These are phyloP conservation scores for Grosmannia huntii DNA, from an alignment of 2,329 filamentous ascomycete species.

Conservation along the genomic window DNA sequence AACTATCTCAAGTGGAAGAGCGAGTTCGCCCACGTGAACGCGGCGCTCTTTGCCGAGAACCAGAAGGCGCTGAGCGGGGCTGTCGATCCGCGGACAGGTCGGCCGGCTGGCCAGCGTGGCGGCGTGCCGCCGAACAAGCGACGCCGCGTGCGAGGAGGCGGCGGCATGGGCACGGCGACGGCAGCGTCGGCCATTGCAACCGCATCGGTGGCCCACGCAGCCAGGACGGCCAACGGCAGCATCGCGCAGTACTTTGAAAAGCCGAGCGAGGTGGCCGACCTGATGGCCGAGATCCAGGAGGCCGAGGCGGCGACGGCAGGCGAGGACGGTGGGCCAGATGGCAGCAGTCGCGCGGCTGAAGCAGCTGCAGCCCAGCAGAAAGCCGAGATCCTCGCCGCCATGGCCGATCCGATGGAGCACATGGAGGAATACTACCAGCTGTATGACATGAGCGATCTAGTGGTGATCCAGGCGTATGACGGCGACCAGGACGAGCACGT, in stretches of 20 bases:
- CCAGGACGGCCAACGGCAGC: constrained; percentile 50
- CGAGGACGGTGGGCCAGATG: constrained; percentile 44
- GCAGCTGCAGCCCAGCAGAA: constrained; percentile 40
- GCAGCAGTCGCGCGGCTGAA: constrained; percentile 13
- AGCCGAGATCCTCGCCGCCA: constrained; percentile 46
- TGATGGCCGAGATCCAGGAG: constrained; percentile 74
- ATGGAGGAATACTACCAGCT: constrained; percentile 89
- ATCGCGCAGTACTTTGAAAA: constrained; percentile 71
- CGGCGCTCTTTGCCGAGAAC: constrained; percentile 65
- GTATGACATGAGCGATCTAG: constrained; percentile 79
- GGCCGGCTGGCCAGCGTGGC: constrained; percentile 33
- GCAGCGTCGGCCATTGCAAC: constrained; percentile 6
- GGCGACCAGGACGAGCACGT: constrained; percentile 93
- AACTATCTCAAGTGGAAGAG: constrained; percentile 85
- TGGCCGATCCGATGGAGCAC: constrained; percentile 67
- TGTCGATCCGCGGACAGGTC: constrained; percentile 37
- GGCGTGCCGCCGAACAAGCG: constrained; percentile 74
- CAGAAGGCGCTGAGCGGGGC: constrained; percentile 61
- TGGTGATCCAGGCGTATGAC: constrained; percentile 86
- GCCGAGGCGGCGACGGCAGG: constrained; percentile 48
- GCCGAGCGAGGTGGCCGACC: constrained; percentile 64
- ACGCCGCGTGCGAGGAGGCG: constrained; percentile 65
- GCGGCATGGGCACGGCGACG: constrained; percentile 35
- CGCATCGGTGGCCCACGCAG: not conserved
- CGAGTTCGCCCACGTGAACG: constrained; percentile 76